A percentile compares a stretch with the other conserved stretches of the same genome.
Evolutionary conservation across 352 stramenopile species (phyloP).

Genomic region (Phytophthora litchii): DNA sequence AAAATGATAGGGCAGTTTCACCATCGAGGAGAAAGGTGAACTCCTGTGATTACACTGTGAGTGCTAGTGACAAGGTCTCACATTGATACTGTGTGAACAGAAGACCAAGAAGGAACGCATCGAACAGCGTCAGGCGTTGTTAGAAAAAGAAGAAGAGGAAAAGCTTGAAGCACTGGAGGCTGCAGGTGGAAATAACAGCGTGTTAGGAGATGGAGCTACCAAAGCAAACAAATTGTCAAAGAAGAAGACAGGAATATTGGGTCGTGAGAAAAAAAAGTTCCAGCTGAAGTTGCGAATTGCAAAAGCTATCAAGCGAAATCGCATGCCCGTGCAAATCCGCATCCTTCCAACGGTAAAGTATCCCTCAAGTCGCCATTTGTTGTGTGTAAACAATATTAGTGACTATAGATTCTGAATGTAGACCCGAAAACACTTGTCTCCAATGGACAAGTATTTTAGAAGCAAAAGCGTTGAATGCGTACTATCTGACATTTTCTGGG

Average conservation of each 20-base stretch:
- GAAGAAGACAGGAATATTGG: slow-evolving; percentile 51
- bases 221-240: slow-evolving; percentile 4
- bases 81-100: slow-evolving; percentile 1
- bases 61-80: background rate
- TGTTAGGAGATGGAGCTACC: background rate
- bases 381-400: background rate
- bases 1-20: slow-evolving; percentile 15
- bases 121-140: slow-evolving; percentile 50
- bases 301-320: slow-evolving; percentile 56
- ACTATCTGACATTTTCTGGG: slow-evolving; percentile 75
- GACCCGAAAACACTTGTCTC: slow-evolving; percentile 50
- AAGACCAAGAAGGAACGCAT: slow-evolving; percentile 65
- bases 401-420: slow-evolving; percentile 12
- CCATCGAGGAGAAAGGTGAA: slow-evolving; percentile 25
- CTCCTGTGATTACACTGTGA: background rate
- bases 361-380: background rate
- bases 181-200: slow-evolving; percentile 1
- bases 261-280: slow-evolving; percentile 58
- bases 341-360: slow-evolving; percentile 55
- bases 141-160: slow-evolving; percentile 68
- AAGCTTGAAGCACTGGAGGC: slow-evolving; percentile 14
- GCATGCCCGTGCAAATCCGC: slow-evolving; percentile 70
- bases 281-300: slow-evolving; percentile 61
- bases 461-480: slow-evolving; percentile 50
- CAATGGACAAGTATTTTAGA: slow-evolving; percentile 77